Evolutionary conservation across 2,329 filamentous ascomycete genomes (phyloP), one percentile per base, ranked within the genome.

Genomic region (Diplodia scrobiculata): DNA sequence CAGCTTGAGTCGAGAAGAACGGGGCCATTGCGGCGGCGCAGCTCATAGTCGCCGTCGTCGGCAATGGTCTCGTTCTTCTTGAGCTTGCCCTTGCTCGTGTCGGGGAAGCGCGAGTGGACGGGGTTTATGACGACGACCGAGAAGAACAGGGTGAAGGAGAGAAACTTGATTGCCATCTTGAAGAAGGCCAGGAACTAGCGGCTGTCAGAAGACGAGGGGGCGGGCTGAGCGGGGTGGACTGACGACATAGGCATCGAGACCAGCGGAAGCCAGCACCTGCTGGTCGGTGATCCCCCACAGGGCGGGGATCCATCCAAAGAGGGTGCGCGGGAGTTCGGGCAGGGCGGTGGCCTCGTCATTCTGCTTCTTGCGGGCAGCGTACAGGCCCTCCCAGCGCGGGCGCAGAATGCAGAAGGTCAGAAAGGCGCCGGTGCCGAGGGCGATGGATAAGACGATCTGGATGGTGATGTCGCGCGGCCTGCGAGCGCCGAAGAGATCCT

Each of bases 191-290:
- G 83, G 75, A 99, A 97, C 85, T 87, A 51, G 14, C 72, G 65
- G 29, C 4, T 3, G 41, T 62, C 29, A 62, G 58, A 27, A 36
- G 27, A 3, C 19, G 19, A 10, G 41, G 2, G 27, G 3, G 17
- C 11, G 27, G 58, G 10, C 14, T 7, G 13, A 9, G 10, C n/a
- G 32, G 21, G 10, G 17, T 14, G 3, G 25, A 82, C 85, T 71
- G 79, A 91, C 89, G 70, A 97, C 95, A 79, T 91, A 99, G 60
- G 95, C 95, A 80, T 99, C 95, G 59, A 99, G 84, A 0, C 95
- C 95, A 19, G 94, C 94, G 21, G 92, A 94, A 17, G 90, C 88
- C 63, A 99, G 83, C 3, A 99, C 87, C 77, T 98, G 90, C 74
- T 96, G 89, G 70, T 98, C 93, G 1, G 88, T 91, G 68, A 99